phyloP scores from a whole-genome alignment of 2,329 filamentous ascomycete genomes.

The Penicillium rolfsii region DNA sequence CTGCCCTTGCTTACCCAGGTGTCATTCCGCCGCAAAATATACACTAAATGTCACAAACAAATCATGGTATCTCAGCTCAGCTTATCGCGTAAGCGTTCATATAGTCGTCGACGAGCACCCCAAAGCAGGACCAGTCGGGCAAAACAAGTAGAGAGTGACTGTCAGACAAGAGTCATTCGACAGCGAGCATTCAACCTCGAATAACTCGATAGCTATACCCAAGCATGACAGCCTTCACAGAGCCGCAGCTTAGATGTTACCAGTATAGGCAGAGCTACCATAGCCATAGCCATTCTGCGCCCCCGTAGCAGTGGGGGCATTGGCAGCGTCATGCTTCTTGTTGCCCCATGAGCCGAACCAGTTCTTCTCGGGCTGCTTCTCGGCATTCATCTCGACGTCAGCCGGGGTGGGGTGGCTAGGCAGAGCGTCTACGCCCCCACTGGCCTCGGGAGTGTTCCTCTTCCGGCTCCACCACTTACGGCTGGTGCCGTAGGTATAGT shows the following conservation, averaged over 20 bases:
- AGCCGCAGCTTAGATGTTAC: conserved; percentile 30
- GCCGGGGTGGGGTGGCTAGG: conserved; percentile 45
- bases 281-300: conserved; percentile 33
- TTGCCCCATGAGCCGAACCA: conserved; percentile 28
- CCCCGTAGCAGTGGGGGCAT: conserved; percentile 3
- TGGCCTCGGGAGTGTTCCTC: conserved; percentile 48
- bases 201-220: not conserved
- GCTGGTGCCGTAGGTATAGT: conserved; percentile 66
- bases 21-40: conserved; percentile 1
- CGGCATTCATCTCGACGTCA: conserved; percentile 40
- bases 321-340: conserved; percentile 27
- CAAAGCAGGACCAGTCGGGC: not conserved
- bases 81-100: conserved; percentile 20
- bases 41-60: conserved; percentile 19
- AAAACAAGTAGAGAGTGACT: not conserved
- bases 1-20: not conserved
- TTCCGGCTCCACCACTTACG: conserved; percentile 45
- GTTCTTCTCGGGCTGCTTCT: conserved; percentile 25
- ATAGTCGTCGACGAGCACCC: conserved; percentile 20
- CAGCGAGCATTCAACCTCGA: not conserved
- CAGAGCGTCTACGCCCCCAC: conserved; percentile 37
- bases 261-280: conserved; percentile 39
- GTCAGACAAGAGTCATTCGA: not conserved
- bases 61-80: conserved; percentile 28
- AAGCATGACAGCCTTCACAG: not conserved